These are phyloP conservation scores for Pinus albicaulis DNA, from an alignment of 75 land plant species.

Conservation along the genomic window DNA sequence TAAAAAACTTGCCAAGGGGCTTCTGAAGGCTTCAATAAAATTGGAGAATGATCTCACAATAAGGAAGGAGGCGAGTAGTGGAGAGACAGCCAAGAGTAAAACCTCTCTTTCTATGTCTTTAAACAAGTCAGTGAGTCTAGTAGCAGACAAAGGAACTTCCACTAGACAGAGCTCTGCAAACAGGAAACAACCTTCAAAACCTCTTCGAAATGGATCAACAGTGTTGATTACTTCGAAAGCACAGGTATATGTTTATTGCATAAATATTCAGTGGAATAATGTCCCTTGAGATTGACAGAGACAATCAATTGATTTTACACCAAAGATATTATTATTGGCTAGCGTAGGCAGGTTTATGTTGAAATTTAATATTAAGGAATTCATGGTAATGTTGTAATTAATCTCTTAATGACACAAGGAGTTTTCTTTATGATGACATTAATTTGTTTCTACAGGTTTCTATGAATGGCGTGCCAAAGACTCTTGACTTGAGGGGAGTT, in stretches of 20 bases:
- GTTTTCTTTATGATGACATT: background rate
- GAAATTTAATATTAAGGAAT: too few species aligned
- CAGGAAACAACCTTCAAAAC: too few species aligned
- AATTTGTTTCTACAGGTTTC: conserved; percentile 1
- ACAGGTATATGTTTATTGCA: too few species aligned
- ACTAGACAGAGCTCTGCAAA: too few species aligned
- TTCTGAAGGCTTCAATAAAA: background rate
- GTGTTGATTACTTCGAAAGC: too few species aligned
- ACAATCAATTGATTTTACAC: too few species aligned
- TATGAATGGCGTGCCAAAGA: background rate
- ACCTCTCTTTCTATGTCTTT: conserved; percentile 7
- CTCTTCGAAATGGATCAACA: too few species aligned
- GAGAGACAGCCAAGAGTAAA: background rate
- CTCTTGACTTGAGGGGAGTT: background rate
- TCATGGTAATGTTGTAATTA: background rate
- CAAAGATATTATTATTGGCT: too few species aligned
- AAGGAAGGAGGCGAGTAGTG: background rate
- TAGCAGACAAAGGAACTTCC: too few species aligned
- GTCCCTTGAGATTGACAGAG: too few species aligned
- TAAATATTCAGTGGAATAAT: too few species aligned
- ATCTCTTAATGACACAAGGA: conserved; percentile 2
- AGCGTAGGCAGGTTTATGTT: too few species aligned
- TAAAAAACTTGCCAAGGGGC: conserved; percentile 1
- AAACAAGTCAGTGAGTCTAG: background rate
- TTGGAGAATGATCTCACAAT: background rate